Percentiles rank a stretch among this genome's conserved stretches.
These are phyloP conservation scores for Hymenotorrendiella dingleyae DNA, from an alignment of 2,329 filamentous ascomycete genomes.

Conservation along the genomic window DNA sequence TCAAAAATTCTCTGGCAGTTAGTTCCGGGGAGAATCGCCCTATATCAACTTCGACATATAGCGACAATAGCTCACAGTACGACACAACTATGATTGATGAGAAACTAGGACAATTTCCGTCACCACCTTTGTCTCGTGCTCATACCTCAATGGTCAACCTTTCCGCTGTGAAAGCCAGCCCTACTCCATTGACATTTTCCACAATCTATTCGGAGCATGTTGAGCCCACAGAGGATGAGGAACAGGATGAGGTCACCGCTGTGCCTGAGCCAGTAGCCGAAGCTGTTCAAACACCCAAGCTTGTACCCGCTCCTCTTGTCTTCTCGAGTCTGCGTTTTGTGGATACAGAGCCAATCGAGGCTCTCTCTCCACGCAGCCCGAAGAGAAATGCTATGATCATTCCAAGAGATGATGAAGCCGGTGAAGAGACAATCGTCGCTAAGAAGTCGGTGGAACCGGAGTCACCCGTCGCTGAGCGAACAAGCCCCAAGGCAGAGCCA, in stretches of 20 bases:
- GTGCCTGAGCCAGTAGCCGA: not conserved
- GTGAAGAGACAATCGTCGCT: constrained; percentile 27
- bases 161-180: not conserved
- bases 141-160: constrained; percentile 20
- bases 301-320: constrained; percentile 20
- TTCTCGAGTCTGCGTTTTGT: constrained; percentile 28
- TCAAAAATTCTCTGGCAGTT: constrained; percentile 12
- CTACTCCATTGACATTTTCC: constrained; percentile 33
- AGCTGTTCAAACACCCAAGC: constrained; percentile 17
- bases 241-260: constrained; percentile 5
- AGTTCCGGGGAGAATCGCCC: constrained; percentile 33
- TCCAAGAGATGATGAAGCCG: constrained; percentile 37
- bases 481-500: constrained; percentile 23
- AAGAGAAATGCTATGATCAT: constrained; percentile 53
- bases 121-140: constrained; percentile 40
- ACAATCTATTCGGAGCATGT: constrained; percentile 39
- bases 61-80: constrained; percentile 47
- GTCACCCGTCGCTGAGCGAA: not conserved
- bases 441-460: not conserved
- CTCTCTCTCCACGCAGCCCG: constrained; percentile 41
- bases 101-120: constrained; percentile 49
- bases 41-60: constrained; percentile 43
- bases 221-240: constrained; percentile 14
- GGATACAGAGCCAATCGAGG: constrained; percentile 27
- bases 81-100: constrained; percentile 43